Percentiles rank a stretch among this genome's conserved stretches.
Conservation (phyloP, 768 basidiomycete species). For the Trametes gibbosa region DNA sequence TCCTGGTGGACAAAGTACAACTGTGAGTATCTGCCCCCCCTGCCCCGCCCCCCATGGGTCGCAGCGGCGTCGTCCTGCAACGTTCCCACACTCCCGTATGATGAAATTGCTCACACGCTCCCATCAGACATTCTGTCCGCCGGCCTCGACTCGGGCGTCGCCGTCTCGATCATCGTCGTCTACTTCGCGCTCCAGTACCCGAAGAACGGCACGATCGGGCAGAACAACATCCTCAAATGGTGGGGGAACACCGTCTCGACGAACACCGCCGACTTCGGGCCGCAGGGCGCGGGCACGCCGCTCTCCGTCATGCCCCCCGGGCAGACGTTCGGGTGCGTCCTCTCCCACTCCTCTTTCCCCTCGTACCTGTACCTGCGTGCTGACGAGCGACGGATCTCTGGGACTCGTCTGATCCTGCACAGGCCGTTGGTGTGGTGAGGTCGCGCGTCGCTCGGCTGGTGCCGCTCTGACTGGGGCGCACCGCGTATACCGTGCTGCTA, state of each 20-base stretch:
- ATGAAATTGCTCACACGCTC: background rate
- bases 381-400: background rate
- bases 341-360: background rate
- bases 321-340: slow-evolving; percentile 30
- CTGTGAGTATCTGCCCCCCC: slow-evolving; percentile 45
- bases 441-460: too few relatives aligned
- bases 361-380: background rate
- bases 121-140: slow-evolving; percentile 67
- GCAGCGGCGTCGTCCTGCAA: too few relatives aligned
- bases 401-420: background rate
- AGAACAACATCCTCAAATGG: slow-evolving; percentile 32
- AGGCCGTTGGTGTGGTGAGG: background rate
- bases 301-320: slow-evolving; percentile 21
- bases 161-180: slow-evolving; percentile 63
- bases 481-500: too few relatives aligned
- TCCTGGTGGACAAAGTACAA: slow-evolving; percentile 81
- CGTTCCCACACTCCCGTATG: too few relatives aligned
- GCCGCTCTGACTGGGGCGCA: too few relatives aligned
- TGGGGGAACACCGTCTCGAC: slow-evolving; percentile 38
- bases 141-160: slow-evolving; percentile 73
- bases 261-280: slow-evolving; percentile 19
- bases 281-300: slow-evolving; percentile 19
- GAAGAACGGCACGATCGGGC: slow-evolving; percentile 32
- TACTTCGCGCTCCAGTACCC: slow-evolving; percentile 54
- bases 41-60: too few relatives aligned